These are phyloP conservation scores for Lojkania enalia DNA, from an alignment of 2,329 filamentous ascomycete species.

Conservation along the genomic window DNA sequence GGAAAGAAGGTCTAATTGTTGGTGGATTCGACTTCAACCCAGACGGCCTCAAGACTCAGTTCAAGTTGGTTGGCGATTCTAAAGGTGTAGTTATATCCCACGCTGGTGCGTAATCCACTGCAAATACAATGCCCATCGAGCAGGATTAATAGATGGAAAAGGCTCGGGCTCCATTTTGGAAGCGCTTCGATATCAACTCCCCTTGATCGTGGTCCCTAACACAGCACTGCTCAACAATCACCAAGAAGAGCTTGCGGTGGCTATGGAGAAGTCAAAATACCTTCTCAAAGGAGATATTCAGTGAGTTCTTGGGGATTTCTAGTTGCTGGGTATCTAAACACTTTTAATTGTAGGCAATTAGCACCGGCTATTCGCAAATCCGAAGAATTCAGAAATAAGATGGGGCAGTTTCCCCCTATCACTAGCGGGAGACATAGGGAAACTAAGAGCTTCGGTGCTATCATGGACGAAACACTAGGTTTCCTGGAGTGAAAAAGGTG, in stretches of 20 bases:
- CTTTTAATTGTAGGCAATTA: conserved; percentile 48
- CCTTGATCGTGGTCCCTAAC: conserved; percentile 90
- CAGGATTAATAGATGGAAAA: conserved; percentile 43
- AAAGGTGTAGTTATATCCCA: conserved; percentile 84
- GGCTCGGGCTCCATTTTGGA: conserved; percentile 90
- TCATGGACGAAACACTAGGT: conserved; percentile 43
- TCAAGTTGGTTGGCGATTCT: conserved; percentile 57
- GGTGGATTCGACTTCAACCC: conserved; percentile 68
- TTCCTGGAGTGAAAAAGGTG: conserved; percentile 35
- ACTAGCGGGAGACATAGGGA: conserved; percentile 42
- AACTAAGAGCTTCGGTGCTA: conserved; percentile 39
- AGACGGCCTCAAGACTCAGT: conserved; percentile 61
- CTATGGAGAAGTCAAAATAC: conserved; percentile 74
- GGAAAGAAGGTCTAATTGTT: conserved; percentile 45
- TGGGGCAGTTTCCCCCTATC: conserved; percentile 39
- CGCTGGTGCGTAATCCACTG: conserved; percentile 70
- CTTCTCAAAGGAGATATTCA: conserved; percentile 70
- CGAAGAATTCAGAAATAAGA: conserved; percentile 45
- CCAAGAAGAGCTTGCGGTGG: conserved; percentile 81
- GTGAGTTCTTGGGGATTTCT: conserved; percentile 50
- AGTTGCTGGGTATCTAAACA: not conserved
- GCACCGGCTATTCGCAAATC: conserved; percentile 51
- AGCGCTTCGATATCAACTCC: conserved; percentile 71
- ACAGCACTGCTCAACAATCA: conserved; percentile 82
- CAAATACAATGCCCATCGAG: not conserved